These are phyloP conservation scores for Alternaria panax DNA, from an alignment of 2,329 filamentous ascomycete species.

Conservation along the genomic window DNA sequence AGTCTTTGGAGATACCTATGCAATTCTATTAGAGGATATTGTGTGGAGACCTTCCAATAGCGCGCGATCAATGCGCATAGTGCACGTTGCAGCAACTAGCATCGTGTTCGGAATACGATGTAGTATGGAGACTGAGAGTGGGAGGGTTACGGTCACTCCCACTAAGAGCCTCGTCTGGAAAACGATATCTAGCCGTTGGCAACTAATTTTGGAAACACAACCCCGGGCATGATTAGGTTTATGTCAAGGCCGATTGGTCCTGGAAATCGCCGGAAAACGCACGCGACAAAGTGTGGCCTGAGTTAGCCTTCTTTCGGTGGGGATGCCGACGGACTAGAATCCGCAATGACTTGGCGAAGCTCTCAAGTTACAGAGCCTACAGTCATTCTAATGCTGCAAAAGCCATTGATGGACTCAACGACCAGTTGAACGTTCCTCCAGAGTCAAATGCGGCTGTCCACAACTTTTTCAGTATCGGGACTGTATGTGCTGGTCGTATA, in stretches of 20 bases:
- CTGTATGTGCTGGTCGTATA: neutral
- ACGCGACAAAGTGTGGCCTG: neutral
- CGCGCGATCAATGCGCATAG: neutral
- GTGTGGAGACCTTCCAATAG: neutral
- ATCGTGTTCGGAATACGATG: constrained; percentile 1
- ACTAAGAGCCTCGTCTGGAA: neutral
- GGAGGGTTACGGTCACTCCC: neutral
- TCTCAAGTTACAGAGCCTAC: rapidly evolving
- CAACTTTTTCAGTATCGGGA: neutral
- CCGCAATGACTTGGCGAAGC: neutral
- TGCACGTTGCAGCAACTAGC: neutral
- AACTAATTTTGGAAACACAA: neutral
- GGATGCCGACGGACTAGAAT: neutral
- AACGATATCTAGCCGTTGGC: neutral
- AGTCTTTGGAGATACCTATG: neutral
- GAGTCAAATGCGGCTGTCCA: no score
- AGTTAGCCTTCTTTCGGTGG: neutral
- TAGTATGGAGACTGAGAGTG: neutral
- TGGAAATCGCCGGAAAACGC: neutral
- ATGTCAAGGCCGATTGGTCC: neutral
- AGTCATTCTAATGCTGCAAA: neutral
- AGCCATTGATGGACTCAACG: neutral
- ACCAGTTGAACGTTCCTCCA: rapidly evolving
- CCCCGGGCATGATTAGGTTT: neutral
- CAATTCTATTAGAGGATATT: neutral